Conservation (phyloP, 768 basidiomycete genomes). For the Termitomyces heimii region DNA sequence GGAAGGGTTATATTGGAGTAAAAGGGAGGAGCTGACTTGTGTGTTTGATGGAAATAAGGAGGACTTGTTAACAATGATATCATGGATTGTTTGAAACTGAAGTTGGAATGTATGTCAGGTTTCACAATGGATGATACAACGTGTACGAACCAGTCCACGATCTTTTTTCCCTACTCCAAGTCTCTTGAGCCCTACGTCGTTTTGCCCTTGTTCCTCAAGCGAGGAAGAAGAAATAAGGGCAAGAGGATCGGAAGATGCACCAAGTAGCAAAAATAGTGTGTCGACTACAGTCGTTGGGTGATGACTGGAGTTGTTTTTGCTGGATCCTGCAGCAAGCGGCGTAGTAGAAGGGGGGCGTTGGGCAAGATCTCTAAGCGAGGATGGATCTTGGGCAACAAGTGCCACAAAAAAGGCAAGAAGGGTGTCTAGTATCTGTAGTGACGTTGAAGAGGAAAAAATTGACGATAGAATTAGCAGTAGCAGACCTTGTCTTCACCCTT, state of each 20-base stretch:
- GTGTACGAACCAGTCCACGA: conserved; percentile 37
- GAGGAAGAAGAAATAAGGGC: conserved; percentile 26
- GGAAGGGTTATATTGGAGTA: background rate
- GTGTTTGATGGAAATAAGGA: conserved; percentile 27
- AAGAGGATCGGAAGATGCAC: conserved; percentile 39
- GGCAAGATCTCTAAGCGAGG: conserved; percentile 51
- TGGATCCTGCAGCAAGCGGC: conserved; percentile 1
- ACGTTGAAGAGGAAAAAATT: background rate
- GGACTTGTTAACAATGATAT: conserved; percentile 28
- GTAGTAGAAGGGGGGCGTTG: conserved; percentile 18
- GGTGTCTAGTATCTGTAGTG: conserved; percentile 54
- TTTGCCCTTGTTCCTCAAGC: conserved; percentile 5
- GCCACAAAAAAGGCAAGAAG: conserved; percentile 57
- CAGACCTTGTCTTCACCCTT: conserved; percentile 48
- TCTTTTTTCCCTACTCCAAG: conserved; percentile 56
- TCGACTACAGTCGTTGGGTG: conserved; percentile 30
- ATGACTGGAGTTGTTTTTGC: conserved; percentile 8
- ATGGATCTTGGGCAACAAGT: conserved; percentile 54
- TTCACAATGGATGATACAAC: background rate
- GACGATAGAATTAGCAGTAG: background rate
- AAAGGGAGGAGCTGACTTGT: conserved; percentile 21
- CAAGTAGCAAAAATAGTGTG: conserved; percentile 39
- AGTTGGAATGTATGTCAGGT: background rate
- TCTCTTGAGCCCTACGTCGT: conserved; percentile 41
- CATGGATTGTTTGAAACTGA: conserved; percentile 31